Evolutionary conservation across 306 rosid species (phyloP), one percentile per base, ranked within the genome.

Genomic region (Coriaria nepalensis): DNA sequence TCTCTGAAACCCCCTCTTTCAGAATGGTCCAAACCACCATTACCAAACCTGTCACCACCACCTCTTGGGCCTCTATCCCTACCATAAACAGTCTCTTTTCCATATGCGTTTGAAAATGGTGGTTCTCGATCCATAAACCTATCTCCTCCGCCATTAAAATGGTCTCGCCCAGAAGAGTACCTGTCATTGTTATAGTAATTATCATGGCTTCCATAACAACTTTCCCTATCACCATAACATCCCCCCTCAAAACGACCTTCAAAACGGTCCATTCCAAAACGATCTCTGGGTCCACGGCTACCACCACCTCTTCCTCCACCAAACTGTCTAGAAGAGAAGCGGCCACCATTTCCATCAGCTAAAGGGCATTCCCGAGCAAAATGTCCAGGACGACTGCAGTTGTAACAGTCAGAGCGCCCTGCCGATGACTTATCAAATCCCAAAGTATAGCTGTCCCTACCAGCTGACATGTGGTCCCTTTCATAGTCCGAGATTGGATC

Each of bases 401-500:
- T 70, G 52, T 59, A 70, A 59, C 76, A 70, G 15, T 70, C 76
- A 45, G 60, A 44, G 35, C 43, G 66, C 47, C 71, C 65, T 0
- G 45, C 64, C 0, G 45, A 60, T 8, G 61, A 59, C 33, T 63
- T 54, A 33, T 63, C 69, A 41, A 57, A 57, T 42, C 55, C 53
- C 14, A 43, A 40, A 43, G 47, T 48, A 54, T 46, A 47, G 33
- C 54, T 37, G 7, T 13, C 62, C 13, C 63, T 57, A 47, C 63
- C 63, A 8, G 45, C 41, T 37, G 63, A 57, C 37, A 35, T 34
- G 39, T 43, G 45, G 38, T 35, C 55, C 11, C 63, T 45, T 33
- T 47, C 41, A 52, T 59, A 47, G 34, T 47, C 87, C 56, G 68
- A 83, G 67, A 81, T 93, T 8, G 35, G 33, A 66, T 85, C 98